These are phyloP conservation scores for Monilinia laxa DNA, from an alignment of 2,329 filamentous ascomycete species.

Conservation along the genomic window DNA sequence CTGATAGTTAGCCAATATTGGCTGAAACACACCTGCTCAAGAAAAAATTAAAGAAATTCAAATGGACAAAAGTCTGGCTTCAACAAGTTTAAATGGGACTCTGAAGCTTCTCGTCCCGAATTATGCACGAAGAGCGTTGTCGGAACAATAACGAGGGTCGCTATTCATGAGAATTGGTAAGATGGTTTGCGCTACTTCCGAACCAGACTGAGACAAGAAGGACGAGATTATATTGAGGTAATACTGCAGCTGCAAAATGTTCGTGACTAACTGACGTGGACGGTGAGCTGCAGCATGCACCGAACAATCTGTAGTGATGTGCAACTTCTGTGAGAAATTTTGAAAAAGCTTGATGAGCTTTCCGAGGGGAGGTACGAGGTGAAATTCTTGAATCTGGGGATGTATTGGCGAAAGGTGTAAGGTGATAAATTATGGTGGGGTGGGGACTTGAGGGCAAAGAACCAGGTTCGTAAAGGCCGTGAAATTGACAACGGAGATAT, in stretches of 20 bases:
- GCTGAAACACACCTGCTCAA: conserved; percentile 12
- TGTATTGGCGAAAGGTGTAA: conserved; percentile 10
- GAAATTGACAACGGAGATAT: conserved; percentile 20
- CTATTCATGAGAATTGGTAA: conserved; percentile 15
- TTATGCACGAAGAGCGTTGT: conserved; percentile 19
- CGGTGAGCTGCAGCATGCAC: conserved; percentile 33
- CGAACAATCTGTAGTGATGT: conserved; percentile 28
- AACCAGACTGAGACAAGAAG: conserved; percentile 31
- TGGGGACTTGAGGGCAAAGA: conserved; percentile 11
- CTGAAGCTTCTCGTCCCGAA: conserved; percentile 3
- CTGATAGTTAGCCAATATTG: background rate
- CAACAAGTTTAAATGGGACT: conserved; percentile 11
- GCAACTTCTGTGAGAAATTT: conserved; percentile 29
- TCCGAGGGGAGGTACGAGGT: conserved; percentile 19
- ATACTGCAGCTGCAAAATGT: conserved; percentile 37
- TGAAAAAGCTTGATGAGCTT: conserved; percentile 16
- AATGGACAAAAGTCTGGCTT: background rate
- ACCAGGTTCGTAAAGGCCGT: conserved; percentile 1
- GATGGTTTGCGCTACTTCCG: conserved; percentile 30
- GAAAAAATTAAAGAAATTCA: background rate
- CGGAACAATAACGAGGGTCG: conserved; percentile 17
- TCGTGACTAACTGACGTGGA: conserved; percentile 36
- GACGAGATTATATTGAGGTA: conserved; percentile 35
- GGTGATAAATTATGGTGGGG: conserved; percentile 13
- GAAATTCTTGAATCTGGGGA: conserved; percentile 18